A percentile compares a stretch with the other conserved stretches of the same genome.
These are phyloP conservation scores for Coemansia sp. DNA, from an alignment of 371 early-diverging fungal genomes.

Conservation along the genomic window DNA sequence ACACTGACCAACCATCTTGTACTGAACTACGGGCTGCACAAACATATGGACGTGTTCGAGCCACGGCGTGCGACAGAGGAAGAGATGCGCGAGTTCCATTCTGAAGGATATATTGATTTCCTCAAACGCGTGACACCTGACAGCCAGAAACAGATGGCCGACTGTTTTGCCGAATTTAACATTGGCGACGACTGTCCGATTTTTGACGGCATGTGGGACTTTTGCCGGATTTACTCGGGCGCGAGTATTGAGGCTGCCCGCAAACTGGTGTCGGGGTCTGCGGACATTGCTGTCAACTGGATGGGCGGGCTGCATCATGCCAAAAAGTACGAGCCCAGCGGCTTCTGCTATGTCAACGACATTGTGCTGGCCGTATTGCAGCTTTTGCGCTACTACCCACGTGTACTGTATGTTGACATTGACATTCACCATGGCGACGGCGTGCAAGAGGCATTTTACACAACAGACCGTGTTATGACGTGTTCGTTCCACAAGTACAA, in stretches of 20 bases:
- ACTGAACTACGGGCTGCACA: slow-evolving; percentile 79
- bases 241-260: slow-evolving; percentile 85
- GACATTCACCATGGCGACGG: slow-evolving; percentile 99
- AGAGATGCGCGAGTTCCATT: slow-evolving; percentile 95
- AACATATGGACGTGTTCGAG: slow-evolving; percentile 82
- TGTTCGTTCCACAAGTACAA: slow-evolving; percentile 96
- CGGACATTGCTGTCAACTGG: slow-evolving; percentile 93
- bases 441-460: slow-evolving; percentile 99
- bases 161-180: slow-evolving; percentile 75
- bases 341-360: slow-evolving; percentile 96
- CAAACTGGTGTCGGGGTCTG: slow-evolving; percentile 69
- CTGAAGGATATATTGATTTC: slow-evolving; percentile 97
- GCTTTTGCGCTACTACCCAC: slow-evolving; percentile 76
- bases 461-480: slow-evolving; percentile 98
- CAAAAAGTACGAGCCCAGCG: slow-evolving; percentile 87
- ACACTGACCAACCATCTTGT: slow-evolving; percentile 90
- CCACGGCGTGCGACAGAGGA: slow-evolving; percentile 94
- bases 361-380: slow-evolving; percentile 90
- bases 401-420: slow-evolving; percentile 98
- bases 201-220: slow-evolving; percentile 96
- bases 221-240: slow-evolving; percentile 85
- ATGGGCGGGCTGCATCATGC: slow-evolving; percentile 97
- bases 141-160: slow-evolving; percentile 69
- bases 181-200: slow-evolving; percentile 97
- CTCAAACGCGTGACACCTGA: slow-evolving; percentile 92